Conservation (phyloP, 148 eudicot species). For the Dianthus caryophyllus region DNA sequence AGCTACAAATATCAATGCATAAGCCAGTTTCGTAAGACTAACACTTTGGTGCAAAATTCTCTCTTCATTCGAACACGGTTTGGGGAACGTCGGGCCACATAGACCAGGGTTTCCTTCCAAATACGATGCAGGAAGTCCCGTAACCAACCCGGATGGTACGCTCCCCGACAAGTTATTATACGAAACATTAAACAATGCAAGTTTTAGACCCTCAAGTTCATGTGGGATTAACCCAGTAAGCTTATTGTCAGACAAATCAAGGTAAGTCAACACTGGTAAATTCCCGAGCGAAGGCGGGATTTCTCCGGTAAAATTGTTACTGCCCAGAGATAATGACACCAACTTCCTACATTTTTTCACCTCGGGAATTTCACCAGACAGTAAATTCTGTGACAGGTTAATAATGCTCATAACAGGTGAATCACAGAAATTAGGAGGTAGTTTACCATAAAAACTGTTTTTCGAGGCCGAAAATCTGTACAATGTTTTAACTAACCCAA, state of each 20-base stretch:
- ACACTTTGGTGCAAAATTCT: constrained; percentile 21
- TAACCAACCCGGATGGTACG: constrained; percentile 52
- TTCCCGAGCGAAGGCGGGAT: constrained; percentile 70
- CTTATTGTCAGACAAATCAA: constrained; percentile 78
- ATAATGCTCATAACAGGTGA: constrained; percentile 88
- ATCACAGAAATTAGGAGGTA: constrained; percentile 83
- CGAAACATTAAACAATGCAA: constrained; percentile 83
- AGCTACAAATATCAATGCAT: constrained; percentile 44
- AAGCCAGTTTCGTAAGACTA: constrained; percentile 44
- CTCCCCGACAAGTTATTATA: constrained; percentile 61
- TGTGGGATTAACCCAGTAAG: constrained; percentile 76
- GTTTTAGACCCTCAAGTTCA: constrained; percentile 72
- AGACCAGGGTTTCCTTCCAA: constrained; percentile 69
- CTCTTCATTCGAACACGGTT: constrained; percentile 42
- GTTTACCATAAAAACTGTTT: constrained; percentile 56
- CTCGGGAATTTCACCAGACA: constrained; percentile 64
- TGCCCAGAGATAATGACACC: constrained; percentile 69
- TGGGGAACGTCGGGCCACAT: constrained; percentile 69
- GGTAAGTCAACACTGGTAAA: constrained; percentile 79
- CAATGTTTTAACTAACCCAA: constrained; percentile 62
- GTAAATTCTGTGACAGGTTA: constrained; percentile 62
- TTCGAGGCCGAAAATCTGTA: constrained; percentile 88
- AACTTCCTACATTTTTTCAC: constrained; percentile 57
- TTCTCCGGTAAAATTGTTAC: constrained; percentile 57
- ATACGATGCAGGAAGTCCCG: constrained; percentile 86